Conservation (phyloP, 164 flowering plant genomes). For the Platanus orientalis region DNA sequence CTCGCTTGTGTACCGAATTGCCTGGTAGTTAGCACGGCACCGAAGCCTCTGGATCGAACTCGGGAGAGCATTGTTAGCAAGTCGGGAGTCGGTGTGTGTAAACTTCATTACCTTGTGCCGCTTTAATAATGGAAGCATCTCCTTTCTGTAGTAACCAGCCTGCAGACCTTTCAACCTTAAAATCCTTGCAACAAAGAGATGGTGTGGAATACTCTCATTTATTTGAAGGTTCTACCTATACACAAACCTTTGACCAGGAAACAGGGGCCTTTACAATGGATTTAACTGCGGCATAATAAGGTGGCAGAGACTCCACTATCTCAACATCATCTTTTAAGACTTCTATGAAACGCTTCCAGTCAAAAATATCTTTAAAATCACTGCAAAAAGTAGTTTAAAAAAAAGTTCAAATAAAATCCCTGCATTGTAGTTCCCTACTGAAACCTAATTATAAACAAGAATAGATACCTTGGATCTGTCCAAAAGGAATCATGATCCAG, state of each 20-base stretch:
- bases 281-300: constrained; percentile 3
- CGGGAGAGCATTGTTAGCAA: constrained; percentile 39
- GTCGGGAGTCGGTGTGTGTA: constrained; percentile 63
- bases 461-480: constrained; percentile 56
- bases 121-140: constrained; percentile 1
- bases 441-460: neutral
- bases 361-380: constrained; percentile 18
- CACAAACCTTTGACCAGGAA: constrained; percentile 15
- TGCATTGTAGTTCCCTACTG: neutral
- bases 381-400: constrained; percentile 2
- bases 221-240: constrained; percentile 19
- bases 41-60: constrained; percentile 64
- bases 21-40: constrained; percentile 75
- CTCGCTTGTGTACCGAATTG: constrained; percentile 51
- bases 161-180: neutral
- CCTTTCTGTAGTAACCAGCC: constrained; percentile 3
- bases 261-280: constrained; percentile 11
- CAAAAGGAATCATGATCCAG: constrained; percentile 65
- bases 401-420: neutral
- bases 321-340: constrained; percentile 13
- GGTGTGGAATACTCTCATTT: neutral
- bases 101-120: constrained; percentile 50
- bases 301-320: constrained; percentile 14
- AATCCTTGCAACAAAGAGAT: neutral
- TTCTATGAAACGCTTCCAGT: constrained; percentile 14